Evolutionary conservation across 1,284 basidiomycete species (phyloP), one percentile per base, ranked within the genome.

Genomic region (Trametes hirsuta): DNA sequence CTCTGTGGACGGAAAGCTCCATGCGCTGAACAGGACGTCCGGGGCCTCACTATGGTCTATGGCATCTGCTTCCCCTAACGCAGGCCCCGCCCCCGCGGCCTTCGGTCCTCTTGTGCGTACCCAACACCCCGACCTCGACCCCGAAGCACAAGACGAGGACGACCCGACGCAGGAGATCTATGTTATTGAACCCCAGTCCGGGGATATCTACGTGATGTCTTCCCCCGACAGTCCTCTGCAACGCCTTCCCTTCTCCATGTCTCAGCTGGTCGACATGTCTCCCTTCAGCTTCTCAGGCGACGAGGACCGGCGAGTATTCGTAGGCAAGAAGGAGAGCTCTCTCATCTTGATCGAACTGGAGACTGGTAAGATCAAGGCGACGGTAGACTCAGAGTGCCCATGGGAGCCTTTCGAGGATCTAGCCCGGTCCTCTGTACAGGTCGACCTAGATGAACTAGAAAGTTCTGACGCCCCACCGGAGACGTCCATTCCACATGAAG

Each of bases 151-250:
- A 1, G 79, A 79, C 62, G 84, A 86, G 53, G 85, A 87, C 62
- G 77, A 80, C 46, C 74, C 78, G 0, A 76, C 80, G 40, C 84
- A 86, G 58, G 94, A 95, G 70, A 81, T 91, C 50, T 97, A 95
- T 76, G 86, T 96, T 59, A 91, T 97, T 54, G 95, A 97, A 71
- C 95, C 94, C 0, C 91, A 94, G 76, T 87, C 89, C 1, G 95
- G 94, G 6, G 89, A 94, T 69, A 93, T 97, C 68, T 97, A 94
- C 74, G 83, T 95, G 53, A 84, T 93, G 74, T 77, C 85, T 3
- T 83, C 84, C 0, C 82, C 86, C 0, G 79, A 81, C 15, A 82
- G 82, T 47, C 84, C 90, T 0, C 79, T 92, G 47, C 88, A 94
- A 68, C 90, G 91, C 44, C 87, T 97, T 58, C 92, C 93, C 0